Evolutionary conservation across 1,139 yeast genomes (phyloP).

Genomic region (Wickerhamomyces sp.): DNA sequence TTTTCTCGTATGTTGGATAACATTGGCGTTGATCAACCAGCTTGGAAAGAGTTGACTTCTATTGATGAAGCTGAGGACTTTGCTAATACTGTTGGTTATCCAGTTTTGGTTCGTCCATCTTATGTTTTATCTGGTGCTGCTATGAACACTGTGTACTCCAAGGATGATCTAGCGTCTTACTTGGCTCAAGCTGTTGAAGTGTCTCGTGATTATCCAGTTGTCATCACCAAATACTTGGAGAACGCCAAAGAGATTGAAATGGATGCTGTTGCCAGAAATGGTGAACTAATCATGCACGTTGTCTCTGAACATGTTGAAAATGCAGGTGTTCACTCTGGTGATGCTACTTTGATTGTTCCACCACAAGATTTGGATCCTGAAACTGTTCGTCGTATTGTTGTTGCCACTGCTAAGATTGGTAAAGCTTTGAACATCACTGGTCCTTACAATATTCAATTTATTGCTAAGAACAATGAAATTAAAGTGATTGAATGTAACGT

Average conservation of each 20-base stretch:
- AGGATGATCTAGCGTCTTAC: conserved; percentile 83
- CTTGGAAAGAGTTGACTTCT: conserved; percentile 97
- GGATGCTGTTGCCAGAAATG: conserved; percentile 97
- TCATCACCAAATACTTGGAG: conserved; percentile 93
- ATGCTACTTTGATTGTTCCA: conserved; percentile 95
- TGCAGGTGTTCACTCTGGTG: conserved; percentile 99
- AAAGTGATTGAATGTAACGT: conserved; percentile 98
- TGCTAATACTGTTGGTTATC: conserved; percentile 89
- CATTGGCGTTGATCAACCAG: conserved; percentile 98
- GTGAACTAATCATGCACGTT: conserved; percentile 94
- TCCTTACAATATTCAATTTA: conserved; percentile 96
- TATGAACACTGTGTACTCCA: conserved; percentile 93
- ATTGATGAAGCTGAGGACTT: conserved; percentile 89
- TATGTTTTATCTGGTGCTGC: conserved; percentile 99
- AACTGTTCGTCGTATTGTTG: conserved; percentile 86
- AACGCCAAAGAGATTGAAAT: conserved; percentile 97
- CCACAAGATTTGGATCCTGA: conserved; percentile 94
- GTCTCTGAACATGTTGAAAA: conserved; percentile 98
- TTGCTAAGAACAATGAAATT: conserved; percentile 86
- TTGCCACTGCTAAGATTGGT: conserved; percentile 95
- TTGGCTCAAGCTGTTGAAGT: conserved; percentile 94
- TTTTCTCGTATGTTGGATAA: conserved; percentile 96
- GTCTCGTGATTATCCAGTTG: conserved; percentile 97
- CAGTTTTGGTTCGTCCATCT: conserved; percentile 96
- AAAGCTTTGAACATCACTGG: conserved; percentile 95